Base-by-base conservation (phyloP, 192 early-diverging fungal genomes). In the Linnemannia zychae region DNA sequence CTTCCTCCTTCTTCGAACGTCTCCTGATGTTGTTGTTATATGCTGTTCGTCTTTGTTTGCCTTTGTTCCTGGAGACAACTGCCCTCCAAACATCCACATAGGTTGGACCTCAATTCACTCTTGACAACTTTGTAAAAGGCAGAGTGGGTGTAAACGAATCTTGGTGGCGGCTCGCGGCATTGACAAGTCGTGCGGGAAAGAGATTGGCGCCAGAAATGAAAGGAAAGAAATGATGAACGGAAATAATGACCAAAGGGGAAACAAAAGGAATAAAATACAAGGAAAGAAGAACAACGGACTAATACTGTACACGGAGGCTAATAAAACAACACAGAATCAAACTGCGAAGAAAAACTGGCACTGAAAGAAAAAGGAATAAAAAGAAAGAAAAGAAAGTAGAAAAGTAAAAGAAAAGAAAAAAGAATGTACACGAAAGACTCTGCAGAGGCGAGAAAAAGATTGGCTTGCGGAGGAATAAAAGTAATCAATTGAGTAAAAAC, bases 371-470 rank as follows among this genome's bases (percentile, higher is more conserved):
- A 38, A 67, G 67, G 50, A 38, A 77, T 40, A 36, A 67, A 18
- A 24, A 36, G 6, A 16, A 50, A 65, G n/a, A 24, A 50, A 78
- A n/a, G n/a, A 20, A n/a, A 48, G 4, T n/a, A 50, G 53, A 15
- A 38, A 50, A 78, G 48, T 40, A 78, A 46, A 28, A 37, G 50
- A 47, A n/a, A 53, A 69, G 33, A 52, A 68, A 37, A 67, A 76
- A 36, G 46, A 70, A 70, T 60, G 70, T 69, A 77, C 67, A 70
- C 22, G 60, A 76, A 76, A 76, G 37, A 71, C 67, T 72, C 70
- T 77, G 75, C 75, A 77, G 75, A 77, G 75, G 75, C 69, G 77
- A 71, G 48, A 79, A 71, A 79, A 79, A 71, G 70, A 79, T 50
- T 77, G 69, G 77, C 77, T 49, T 79, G 70, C 69, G 46, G 77